Evolutionary conservation across 179 eudicot species (phyloP).

Genomic region (Spinacia oleracea): DNA sequence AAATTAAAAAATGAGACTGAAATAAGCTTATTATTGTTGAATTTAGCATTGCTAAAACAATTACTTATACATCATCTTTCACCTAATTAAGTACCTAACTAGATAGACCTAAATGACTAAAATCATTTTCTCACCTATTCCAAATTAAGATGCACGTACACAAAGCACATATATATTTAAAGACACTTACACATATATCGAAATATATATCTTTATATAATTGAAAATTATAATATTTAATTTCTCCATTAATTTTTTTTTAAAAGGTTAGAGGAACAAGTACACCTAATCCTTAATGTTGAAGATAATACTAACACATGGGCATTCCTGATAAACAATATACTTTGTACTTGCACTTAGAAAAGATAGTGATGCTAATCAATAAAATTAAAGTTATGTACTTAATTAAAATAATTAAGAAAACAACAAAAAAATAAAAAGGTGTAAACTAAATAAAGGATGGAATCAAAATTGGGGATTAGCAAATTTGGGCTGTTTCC

Average conservation of each 20-base stretch:
- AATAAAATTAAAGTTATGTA: background rate
- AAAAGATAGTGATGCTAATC: slow-evolving; percentile 2
- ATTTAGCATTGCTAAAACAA: background rate
- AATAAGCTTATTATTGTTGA: background rate
- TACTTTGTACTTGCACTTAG: background rate
- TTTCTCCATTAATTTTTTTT: background rate
- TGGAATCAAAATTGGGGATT: slow-evolving; percentile 14
- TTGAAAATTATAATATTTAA: background rate
- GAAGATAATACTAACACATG: slow-evolving; percentile 20
- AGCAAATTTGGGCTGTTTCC: slow-evolving; percentile 1
- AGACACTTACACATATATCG: background rate
- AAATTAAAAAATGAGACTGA: no score
- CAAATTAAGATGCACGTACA: background rate
- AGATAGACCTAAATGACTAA: background rate
- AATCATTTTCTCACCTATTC: background rate
- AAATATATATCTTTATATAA: background rate
- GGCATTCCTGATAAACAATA: background rate
- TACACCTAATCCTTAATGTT: slow-evolving; percentile 18
- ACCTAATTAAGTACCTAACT: background rate
- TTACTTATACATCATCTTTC: no score
- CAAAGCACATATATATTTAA: background rate
- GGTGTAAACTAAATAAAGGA: background rate
- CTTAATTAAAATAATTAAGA: background rate
- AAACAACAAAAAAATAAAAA: slow-evolving; percentile 11
- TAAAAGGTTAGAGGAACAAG: slow-evolving; percentile 5